Evolutionary conservation across 306 rosid genomes (phyloP), one percentile per base, ranked within the genome.

Genomic region (Ochetophila trinervis): DNA sequence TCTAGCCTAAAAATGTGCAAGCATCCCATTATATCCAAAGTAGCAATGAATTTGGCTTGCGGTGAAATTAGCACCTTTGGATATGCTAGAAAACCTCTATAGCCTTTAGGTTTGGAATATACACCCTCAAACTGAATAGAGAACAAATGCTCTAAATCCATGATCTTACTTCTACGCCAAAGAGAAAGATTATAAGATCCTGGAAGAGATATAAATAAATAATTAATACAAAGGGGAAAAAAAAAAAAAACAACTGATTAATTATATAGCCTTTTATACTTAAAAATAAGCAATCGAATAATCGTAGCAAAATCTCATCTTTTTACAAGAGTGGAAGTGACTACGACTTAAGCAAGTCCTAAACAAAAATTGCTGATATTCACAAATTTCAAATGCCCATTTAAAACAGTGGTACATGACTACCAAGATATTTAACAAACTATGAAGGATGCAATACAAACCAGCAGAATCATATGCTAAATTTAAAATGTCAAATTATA

Each of bases 61-160:
- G 88, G 91, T 67, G 99, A 90, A 74, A 93, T 88, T 76, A 60
- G 74, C 75, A 93, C 87, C 87, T 93, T 93, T 42, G 91, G 83
- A 86, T 76, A 81, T 76, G 88, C 69, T 62, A 82, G 77, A 64
- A 24, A 88, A 86, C 86, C 89, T 51, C 40, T 67, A 71, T 67
- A 73, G 54, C 71, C 85, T 74, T 83, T 90, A 59, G 96, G 87
- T 68, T 78, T 86, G 58, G 67, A 57, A 83, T 79, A 86, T 56
- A 65, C 55, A 23, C 99, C 97, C 63, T 88, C 90, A 78, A 86
- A 84, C 82, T 82, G 96, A 72, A 83, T 40, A 58, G 88, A 71
- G 83, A 58, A 77, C 71, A 87, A 62, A 68, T 72, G 94, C 81
- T 93, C 86, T 77, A 86, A 49, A 70, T 86, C 85, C 67, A 74